A percentile compares a stretch with the other conserved stretches of the same genome.
Conservation (phyloP, 805 yeast genomes). For the Phaffomyces antillensis region DNA sequence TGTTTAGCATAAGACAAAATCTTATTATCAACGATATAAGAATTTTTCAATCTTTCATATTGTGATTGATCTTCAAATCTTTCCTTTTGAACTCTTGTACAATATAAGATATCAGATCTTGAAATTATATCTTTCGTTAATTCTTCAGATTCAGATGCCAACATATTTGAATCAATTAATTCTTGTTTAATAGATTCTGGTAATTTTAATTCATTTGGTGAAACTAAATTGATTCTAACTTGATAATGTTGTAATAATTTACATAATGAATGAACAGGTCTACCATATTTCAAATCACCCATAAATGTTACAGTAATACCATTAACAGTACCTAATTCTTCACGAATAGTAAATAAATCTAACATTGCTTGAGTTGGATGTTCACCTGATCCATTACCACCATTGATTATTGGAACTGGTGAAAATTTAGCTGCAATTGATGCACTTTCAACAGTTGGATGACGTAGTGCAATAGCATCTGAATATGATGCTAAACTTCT, state of each 20-base stretch:
- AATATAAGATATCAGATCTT: constrained; percentile 89
- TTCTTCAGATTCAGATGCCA: constrained; percentile 63
- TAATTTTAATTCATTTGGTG: constrained; percentile 81
- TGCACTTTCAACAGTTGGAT: constrained; percentile 88
- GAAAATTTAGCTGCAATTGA: constrained; percentile 93
- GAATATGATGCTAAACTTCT: constrained; percentile 92
- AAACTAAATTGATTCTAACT: constrained; percentile 84
- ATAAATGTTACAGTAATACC: constrained; percentile 96
- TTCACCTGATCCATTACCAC: constrained; percentile 96
- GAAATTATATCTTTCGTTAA: constrained; percentile 82
- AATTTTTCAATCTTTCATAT: constrained; percentile 83
- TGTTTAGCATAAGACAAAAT: constrained; percentile 89
- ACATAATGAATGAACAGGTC: constrained; percentile 96
- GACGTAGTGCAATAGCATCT: constrained; percentile 96
- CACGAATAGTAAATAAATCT: constrained; percentile 96
- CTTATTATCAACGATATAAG: constrained; percentile 87
- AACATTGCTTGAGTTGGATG: constrained; percentile 98
- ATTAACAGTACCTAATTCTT: constrained; percentile 96
- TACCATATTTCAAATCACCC: constrained; percentile 98
- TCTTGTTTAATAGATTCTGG: constrained; percentile 69
- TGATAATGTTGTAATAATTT: constrained; percentile 86
- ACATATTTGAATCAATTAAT: constrained; percentile 60
- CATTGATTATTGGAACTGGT: constrained; percentile 94
- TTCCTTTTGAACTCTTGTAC: constrained; percentile 97
- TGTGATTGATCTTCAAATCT: constrained; percentile 72